Evolutionary conservation across 257 asterid species (phyloP).

Genomic region (Gentiana dahurica): DNA sequence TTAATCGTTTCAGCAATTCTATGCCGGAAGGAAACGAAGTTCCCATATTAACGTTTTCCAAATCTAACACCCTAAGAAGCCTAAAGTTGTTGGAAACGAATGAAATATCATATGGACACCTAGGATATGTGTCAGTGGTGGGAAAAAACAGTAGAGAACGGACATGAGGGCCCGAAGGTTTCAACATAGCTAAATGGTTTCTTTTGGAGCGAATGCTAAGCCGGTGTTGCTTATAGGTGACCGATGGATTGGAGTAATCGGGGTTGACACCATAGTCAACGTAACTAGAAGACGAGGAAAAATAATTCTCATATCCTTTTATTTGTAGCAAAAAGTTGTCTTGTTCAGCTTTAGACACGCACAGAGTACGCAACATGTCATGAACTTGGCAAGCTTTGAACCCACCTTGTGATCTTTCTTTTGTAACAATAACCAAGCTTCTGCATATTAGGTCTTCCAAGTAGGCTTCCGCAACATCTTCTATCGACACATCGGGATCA

Average conservation of each 20-base stretch:
- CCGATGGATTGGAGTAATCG: not conserved
- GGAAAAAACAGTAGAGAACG: slow-evolving; percentile 1
- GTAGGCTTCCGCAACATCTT: not conserved
- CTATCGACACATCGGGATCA: not conserved
- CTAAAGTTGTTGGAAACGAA: slow-evolving; percentile 4
- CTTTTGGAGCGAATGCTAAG: not conserved
- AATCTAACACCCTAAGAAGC: slow-evolving; percentile 6
- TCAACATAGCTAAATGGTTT: not conserved
- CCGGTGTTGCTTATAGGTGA: not conserved
- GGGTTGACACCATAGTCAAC: not conserved
- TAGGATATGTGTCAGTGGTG: no score
- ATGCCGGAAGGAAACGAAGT: not conserved
- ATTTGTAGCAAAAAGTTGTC: not conserved
- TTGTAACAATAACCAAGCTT: not conserved
- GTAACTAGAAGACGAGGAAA: not conserved
- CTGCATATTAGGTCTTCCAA: not conserved
- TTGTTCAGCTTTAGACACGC: slow-evolving; percentile 1
- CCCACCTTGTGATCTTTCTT: slow-evolving; percentile 3
- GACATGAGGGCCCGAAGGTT: not conserved
- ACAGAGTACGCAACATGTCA: slow-evolving; percentile 5
- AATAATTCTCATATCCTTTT: no score
- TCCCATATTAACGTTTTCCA: not conserved
- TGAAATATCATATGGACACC: not conserved
- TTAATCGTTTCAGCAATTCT: not conserved
- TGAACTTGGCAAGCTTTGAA: slow-evolving; percentile 11